Base-by-base conservation (phyloP, 345 rosid genomes). In the Sapria himalayana region DNA sequence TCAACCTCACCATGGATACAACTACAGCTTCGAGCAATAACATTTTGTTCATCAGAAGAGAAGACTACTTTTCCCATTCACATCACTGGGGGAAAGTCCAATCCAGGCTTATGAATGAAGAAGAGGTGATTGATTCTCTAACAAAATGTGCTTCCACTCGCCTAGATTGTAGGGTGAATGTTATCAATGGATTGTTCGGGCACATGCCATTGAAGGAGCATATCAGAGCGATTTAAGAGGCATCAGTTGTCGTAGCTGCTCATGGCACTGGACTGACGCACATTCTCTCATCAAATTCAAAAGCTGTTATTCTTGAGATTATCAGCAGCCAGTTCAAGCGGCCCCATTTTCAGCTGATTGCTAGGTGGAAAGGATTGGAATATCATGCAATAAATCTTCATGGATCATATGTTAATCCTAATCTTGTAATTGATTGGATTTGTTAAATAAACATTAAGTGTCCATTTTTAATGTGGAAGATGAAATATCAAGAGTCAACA, bases 211-310 rank as follows among this genome's bases (percentile, higher is more conserved):
- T 82, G 98, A 89, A 62, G 56, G 85, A 82, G 48, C 98, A 89
- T 57, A 68, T 79, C 35, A 55, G 54, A 54, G 76, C 82, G 43
- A 72, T 82, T 51, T 94, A 82, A 62, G 95, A 78, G 25, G 98
- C 98, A 8, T 89, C 93, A 0, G 85, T 89, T 54, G 76, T 89
- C 39, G 64, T 89, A 32, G 78, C 94, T 42, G 98, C 98, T 51
- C 98, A 89, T 34, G 98, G 98, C 21, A 94, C 98, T 2, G 98
- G 98, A 18, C 72, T 82, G 15, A 82, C 98, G 13, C 95, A 89
- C 56, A 74, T 76, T 4, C 80, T 89, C 13, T 76, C 93, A 3
- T 94, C 95, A 2, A 62, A 70, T 13, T 78, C 93, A 20, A 67
- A 74, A 61, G 79, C 95, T 9, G 80, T 85, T 33, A 65, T 89